phyloP scores from a whole-genome alignment of 495 filamentous ascomycete genomes.

The Annulohypoxylon nitens region DNA sequence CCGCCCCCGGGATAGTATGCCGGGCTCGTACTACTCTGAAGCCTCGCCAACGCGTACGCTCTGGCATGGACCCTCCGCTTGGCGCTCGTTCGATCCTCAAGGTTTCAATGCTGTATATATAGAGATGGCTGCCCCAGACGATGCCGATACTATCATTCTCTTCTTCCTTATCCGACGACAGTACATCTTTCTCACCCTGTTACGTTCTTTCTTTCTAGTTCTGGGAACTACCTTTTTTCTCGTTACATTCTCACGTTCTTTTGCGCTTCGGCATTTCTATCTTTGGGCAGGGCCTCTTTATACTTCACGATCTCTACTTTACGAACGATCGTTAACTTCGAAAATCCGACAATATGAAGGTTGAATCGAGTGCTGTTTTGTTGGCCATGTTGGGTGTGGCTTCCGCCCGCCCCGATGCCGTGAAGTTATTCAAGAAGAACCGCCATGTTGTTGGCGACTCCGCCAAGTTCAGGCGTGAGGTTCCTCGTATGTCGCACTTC shows the following conservation, averaged over 20 bases:
- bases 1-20: conserved; percentile 14
- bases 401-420: conserved; percentile 52
- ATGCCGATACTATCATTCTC: conserved; percentile 18
- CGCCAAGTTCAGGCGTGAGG: conserved; percentile 61
- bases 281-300: conserved; percentile 56
- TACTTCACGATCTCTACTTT: conserved; percentile 45
- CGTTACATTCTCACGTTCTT: conserved; percentile 39
- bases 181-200: conserved; percentile 50
- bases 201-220: conserved; percentile 33
- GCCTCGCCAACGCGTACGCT: conserved; percentile 34
- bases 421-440: conserved; percentile 53
- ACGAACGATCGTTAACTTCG: conserved; percentile 48
- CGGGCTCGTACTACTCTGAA: conserved; percentile 33
- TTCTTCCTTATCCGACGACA: conserved; percentile 50
- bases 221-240: conserved; percentile 49
- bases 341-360: conserved; percentile 62
- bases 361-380: conserved; percentile 54
- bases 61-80: conserved; percentile 21
- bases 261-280: conserved; percentile 46
- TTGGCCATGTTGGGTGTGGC: conserved; percentile 56
- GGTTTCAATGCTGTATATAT: conserved; percentile 42
- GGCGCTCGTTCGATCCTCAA: conserved; percentile 33
- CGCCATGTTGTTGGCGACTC: conserved; percentile 32
- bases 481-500: conserved; percentile 56
- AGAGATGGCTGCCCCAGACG: conserved; percentile 26